A percentile compares a stretch with the other conserved stretches of the same genome.
phyloP scores from a whole-genome alignment of 2,329 filamentous ascomycete genomes.

The Ascomycota sp. region DNA sequence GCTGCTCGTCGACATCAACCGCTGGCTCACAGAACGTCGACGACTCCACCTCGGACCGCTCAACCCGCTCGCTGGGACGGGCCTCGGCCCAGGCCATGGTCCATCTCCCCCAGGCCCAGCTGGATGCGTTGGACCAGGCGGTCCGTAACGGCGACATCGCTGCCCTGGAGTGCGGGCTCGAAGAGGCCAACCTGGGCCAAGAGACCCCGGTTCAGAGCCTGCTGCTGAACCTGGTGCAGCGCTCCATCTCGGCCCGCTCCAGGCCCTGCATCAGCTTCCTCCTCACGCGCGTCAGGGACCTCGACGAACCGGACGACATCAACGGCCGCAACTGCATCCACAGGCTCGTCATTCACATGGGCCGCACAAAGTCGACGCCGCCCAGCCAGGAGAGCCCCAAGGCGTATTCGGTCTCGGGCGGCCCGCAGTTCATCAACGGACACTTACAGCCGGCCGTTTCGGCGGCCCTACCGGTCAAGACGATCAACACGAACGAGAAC shows the following conservation, averaged over 20 bases:
- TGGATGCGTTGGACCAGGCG: conserved; percentile 54
- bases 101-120: conserved; percentile 44
- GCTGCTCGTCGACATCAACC: conserved; percentile 50
- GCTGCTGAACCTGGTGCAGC: conserved; percentile 62
- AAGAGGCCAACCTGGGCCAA: conserved; percentile 27
- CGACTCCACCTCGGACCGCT: conserved; percentile 55
- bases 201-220: conserved; percentile 34
- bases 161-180: conserved; percentile 33
- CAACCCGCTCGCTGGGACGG: conserved; percentile 55
- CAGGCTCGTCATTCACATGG: conserved; percentile 78
- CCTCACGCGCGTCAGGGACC: conserved; percentile 43
- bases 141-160: conserved; percentile 47
- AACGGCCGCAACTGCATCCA: conserved; percentile 89
- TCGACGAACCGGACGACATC: conserved; percentile 80
- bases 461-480: conserved; percentile 37
- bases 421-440: conserved; percentile 37
- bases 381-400: conserved; percentile 31
- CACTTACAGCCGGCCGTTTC: conserved; percentile 66
- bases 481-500: conserved; percentile 45
- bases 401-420: conserved; percentile 26
- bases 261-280: conserved; percentile 52
- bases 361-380: conserved; percentile 40
- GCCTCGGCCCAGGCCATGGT: conserved; percentile 57
- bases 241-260: conserved; percentile 51
- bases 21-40: conserved; percentile 73